A percentile compares a stretch with the other conserved stretches of the same genome.
phyloP scores from a whole-genome alignment of 805 yeast species.

The Candida stauntonica region DNA sequence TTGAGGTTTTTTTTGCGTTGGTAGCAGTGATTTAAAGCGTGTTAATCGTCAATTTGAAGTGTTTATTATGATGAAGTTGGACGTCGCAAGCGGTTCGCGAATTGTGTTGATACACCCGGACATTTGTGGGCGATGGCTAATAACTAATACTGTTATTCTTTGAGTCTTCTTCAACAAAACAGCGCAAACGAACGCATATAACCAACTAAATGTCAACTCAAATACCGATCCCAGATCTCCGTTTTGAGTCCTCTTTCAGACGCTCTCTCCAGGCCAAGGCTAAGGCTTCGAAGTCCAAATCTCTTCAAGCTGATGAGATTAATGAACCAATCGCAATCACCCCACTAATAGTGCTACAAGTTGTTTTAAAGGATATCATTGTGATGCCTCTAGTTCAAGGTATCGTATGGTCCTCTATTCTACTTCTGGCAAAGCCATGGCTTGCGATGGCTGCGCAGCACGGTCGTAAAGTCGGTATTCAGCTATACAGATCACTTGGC shows the following conservation, averaged over 20 bases:
- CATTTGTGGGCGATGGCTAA: too few relatives aligned
- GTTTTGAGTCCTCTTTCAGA: conserved; percentile 61
- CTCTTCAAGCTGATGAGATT: neutral
- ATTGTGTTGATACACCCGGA: too few relatives aligned
- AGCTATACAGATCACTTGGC: conserved; percentile 13
- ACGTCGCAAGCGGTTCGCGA: too few relatives aligned
- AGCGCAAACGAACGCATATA: too few relatives aligned
- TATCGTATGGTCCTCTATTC: conserved; percentile 38
- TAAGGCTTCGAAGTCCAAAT: neutral
- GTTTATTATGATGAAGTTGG: too few relatives aligned
- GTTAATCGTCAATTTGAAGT: too few relatives aligned
- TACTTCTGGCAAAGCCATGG: conserved; percentile 38
- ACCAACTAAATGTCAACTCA: too few relatives aligned
- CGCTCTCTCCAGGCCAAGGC: conserved; percentile 28
- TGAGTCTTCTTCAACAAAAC: too few relatives aligned
- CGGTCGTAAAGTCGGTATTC: conserved; percentile 27
- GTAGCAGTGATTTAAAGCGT: too few relatives aligned
- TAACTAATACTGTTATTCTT: too few relatives aligned
- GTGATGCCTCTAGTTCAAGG: conserved; percentile 54
- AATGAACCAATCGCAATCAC: conserved; percentile 28
- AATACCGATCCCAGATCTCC: conserved; percentile 50
- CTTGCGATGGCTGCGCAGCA: conserved; percentile 19
- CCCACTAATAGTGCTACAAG: conserved; percentile 40
- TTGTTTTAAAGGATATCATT: conserved; percentile 46
- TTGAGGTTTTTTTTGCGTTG: neutral